Evolutionary conservation across 805 yeast genomes (phyloP).

Genomic region (Ogataea haglerorum): DNA sequence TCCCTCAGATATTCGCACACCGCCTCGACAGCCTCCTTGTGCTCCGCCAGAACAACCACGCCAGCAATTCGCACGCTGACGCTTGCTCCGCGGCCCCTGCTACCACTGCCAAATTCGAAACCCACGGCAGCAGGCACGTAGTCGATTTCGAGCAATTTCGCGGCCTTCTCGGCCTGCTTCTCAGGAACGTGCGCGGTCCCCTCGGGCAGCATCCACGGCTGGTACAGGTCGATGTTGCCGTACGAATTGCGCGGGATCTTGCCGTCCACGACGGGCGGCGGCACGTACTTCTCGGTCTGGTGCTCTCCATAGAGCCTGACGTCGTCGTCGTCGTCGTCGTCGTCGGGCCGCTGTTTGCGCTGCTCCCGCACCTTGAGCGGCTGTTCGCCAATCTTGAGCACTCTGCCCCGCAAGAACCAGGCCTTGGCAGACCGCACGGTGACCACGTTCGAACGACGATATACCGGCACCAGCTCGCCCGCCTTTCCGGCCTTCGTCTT

Average conservation of each 20-base stretch:
- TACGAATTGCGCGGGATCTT: conserved; percentile 68
- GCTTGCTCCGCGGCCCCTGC: conserved; percentile 29
- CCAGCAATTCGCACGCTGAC: conserved; percentile 73
- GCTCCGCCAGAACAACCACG: conserved; percentile 64
- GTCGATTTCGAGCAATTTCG: conserved; percentile 64
- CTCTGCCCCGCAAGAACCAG: conserved; percentile 83
- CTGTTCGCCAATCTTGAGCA: conserved; percentile 65
- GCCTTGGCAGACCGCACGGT: conserved; percentile 68
- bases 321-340: conserved; percentile 49
- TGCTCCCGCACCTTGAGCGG: conserved; percentile 49
- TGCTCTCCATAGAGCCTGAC: conserved; percentile 67
- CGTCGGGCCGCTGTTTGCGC: conserved; percentile 19
- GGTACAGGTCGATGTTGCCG: conserved; percentile 82
- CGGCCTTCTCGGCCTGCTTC: conserved; percentile 64
- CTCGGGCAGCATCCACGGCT: conserved; percentile 75
- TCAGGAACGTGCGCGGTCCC: conserved; percentile 64
- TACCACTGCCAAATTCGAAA: conserved; percentile 63
- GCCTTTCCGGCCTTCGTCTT: conserved; percentile 37
- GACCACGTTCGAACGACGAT: conserved; percentile 61
- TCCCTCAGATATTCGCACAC: conserved; percentile 48
- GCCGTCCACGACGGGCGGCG: conserved; percentile 67
- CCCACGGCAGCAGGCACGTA: conserved; percentile 86
- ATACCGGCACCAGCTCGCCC: conserved; percentile 55
- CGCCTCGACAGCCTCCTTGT: conserved; percentile 53
- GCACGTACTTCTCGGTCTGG: conserved; percentile 69